Evolutionary conservation across 164 flowering plant genomes (phyloP).

Genomic region (Tetracentron sinense): DNA sequence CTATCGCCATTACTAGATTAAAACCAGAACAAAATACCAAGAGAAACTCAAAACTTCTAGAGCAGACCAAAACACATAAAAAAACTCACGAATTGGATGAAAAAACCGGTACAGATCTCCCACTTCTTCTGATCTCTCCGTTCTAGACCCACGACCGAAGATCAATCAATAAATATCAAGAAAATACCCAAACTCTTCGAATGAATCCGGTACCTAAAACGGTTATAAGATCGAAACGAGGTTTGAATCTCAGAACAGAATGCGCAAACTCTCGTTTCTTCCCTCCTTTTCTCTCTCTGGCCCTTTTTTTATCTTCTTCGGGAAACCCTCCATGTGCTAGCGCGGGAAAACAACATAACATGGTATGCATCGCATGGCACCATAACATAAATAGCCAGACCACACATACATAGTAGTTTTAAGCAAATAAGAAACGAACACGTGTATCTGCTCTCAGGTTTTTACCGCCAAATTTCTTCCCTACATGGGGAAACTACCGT

Average conservation of each 20-base stretch:
- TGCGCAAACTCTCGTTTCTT: neutral
- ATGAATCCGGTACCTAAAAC: neutral
- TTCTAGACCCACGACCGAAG: slow-evolving; percentile 2
- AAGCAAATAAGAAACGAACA: too few species aligned
- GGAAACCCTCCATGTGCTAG: slow-evolving; percentile 15
- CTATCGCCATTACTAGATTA: neutral
- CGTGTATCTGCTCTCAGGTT: too few species aligned
- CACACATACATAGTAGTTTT: too few species aligned
- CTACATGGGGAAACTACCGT: too few species aligned
- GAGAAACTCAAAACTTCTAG: neutral
- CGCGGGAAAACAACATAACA: slow-evolving; percentile 27
- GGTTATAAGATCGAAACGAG: slow-evolving; percentile 10
- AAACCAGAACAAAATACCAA: slow-evolving; percentile 2
- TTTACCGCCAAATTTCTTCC: too few species aligned
- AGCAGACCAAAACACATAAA: neutral
- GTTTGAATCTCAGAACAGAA: slow-evolving; percentile 2
- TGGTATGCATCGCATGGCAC: slow-evolving; percentile 23
- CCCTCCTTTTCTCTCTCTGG: slow-evolving; percentile 8
- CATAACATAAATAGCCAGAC: too few species aligned
- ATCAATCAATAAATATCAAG: neutral
- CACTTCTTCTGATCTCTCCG: neutral
- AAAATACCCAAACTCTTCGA: slow-evolving; percentile 9
- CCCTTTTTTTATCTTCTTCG: neutral
- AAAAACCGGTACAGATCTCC: neutral
- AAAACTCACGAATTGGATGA: neutral